Evolutionary conservation across 805 yeast genomes (phyloP).

Genomic region (Ogataea pini): DNA sequence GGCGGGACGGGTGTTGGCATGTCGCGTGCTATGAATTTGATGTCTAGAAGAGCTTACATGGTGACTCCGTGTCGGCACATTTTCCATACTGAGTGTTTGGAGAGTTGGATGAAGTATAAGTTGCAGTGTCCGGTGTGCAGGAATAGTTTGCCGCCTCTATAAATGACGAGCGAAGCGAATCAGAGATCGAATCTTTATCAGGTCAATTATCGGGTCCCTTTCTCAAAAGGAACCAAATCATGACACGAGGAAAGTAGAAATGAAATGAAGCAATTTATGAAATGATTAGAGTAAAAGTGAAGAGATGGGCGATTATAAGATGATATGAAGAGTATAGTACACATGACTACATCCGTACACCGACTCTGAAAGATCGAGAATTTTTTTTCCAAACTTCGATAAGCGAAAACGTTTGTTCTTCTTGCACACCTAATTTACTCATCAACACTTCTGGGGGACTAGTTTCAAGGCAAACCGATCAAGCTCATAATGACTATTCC

Average conservation of each 20-base stretch:
- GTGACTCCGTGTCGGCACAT: conserved; percentile 90
- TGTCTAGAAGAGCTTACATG: conserved; percentile 57
- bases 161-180: conserved; percentile 7
- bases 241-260: too few species aligned
- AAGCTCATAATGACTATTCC: conserved; percentile 12
- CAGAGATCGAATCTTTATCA: too few species aligned
- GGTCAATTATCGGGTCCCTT: too few species aligned
- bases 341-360: not conserved
- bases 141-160: conserved; percentile 79
- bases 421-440: too few species aligned
- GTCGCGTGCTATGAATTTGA: conserved; percentile 22
- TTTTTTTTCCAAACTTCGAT: not conserved
- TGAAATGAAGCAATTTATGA: too few species aligned
- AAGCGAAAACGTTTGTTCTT: not conserved
- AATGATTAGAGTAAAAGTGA: too few species aligned
- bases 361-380: too few species aligned
- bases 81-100: conserved; percentile 87
- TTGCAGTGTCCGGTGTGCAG: conserved; percentile 95
- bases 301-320: too few species aligned
- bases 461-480: too few species aligned
- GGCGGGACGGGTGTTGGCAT: conserved; percentile 6
- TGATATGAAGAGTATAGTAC: too few species aligned
- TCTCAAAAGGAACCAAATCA: too few species aligned
- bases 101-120: conserved; percentile 90
- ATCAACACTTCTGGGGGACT: too few species aligned